phyloP scores from a whole-genome alignment of 495 filamentous ascomycete species.

The Hypoxylon perforatum region DNA sequence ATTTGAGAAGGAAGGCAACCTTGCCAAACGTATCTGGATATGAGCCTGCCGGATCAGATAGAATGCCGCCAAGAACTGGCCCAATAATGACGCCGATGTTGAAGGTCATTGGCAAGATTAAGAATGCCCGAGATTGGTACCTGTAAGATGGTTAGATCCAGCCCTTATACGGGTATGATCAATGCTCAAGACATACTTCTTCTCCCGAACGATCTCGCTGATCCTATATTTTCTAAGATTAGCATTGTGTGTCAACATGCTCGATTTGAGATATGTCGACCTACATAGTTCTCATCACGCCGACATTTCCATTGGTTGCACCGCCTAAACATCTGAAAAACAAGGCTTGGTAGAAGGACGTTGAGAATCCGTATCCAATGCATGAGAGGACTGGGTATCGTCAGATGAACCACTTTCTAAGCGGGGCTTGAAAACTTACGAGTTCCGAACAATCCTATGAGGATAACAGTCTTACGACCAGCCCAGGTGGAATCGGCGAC shows the following conservation, averaged over 20 bases:
- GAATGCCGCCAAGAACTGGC: constrained; percentile 77
- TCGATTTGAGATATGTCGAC: constrained; percentile 10
- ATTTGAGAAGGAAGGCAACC: constrained; percentile 72
- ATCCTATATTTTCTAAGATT: constrained; percentile 55
- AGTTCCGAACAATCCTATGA: constrained; percentile 80
- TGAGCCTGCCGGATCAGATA: constrained; percentile 77
- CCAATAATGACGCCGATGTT: constrained; percentile 83
- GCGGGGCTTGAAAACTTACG: constrained; percentile 37
- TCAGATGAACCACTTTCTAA: constrained; percentile 1
- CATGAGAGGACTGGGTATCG: constrained; percentile 66
- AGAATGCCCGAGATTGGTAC: constrained; percentile 72
- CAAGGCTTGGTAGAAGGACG: constrained; percentile 75
- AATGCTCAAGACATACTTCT: constrained; percentile 50
- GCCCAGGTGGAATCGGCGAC: constrained; percentile 75
- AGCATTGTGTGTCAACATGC: not conserved
- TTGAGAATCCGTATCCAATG: constrained; percentile 84
- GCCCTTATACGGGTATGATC: not conserved
- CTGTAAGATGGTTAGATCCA: constrained; percentile 39
- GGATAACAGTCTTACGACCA: constrained; percentile 79
- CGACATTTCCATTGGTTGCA: constrained; percentile 83
- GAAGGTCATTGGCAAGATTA: constrained; percentile 79
- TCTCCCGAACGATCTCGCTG: constrained; percentile 80
- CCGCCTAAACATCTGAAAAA: constrained; percentile 80
- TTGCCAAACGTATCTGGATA: constrained; percentile 77
- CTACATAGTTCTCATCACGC: constrained; percentile 80